phyloP scores from a whole-genome alignment of 1,284 basidiomycete species.

The Papiliotrema terrestris region DNA sequence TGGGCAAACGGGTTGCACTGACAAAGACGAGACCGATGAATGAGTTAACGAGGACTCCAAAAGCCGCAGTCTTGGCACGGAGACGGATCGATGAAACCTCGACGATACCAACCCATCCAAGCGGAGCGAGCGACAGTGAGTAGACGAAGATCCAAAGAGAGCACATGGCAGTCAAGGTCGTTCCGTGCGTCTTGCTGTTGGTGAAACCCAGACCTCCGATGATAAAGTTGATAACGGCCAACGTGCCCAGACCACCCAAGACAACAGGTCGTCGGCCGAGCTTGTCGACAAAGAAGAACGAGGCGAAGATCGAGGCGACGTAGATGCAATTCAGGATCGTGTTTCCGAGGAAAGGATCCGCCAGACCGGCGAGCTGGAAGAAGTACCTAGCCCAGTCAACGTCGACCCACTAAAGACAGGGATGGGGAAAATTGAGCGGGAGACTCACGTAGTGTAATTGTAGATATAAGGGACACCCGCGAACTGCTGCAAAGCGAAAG shows the following conservation, averaged over 20 bases:
- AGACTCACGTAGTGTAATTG: constrained; percentile 7
- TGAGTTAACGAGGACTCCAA: constrained; percentile 6
- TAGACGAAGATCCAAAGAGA: background rate
- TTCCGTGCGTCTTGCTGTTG: background rate
- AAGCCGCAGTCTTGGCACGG: constrained; percentile 11
- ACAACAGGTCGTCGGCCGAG: constrained; percentile 17
- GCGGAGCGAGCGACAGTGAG: background rate
- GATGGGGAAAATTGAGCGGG: background rate
- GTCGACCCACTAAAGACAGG: background rate
- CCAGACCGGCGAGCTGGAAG: constrained; percentile 17
- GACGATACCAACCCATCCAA: background rate
- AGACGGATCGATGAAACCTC: background rate
- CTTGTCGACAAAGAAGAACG: constrained; percentile 15
- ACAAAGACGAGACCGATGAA: constrained; percentile 11
- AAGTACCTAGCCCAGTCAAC: constrained; percentile 12
- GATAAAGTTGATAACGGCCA: background rate
- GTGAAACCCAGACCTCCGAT: background rate
- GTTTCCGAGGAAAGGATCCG: constrained; percentile 24
- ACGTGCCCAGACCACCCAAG: background rate
- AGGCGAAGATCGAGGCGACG: constrained; percentile 2
- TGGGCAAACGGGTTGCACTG: constrained; percentile 14
- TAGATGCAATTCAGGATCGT: constrained; percentile 10
- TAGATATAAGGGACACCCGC: constrained; percentile 6
- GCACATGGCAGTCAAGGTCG: background rate
- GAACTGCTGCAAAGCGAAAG: constrained; percentile 2